phyloP scores from a whole-genome alignment of 176 grass and related monocot species.

The Stipa capillata region DNA sequence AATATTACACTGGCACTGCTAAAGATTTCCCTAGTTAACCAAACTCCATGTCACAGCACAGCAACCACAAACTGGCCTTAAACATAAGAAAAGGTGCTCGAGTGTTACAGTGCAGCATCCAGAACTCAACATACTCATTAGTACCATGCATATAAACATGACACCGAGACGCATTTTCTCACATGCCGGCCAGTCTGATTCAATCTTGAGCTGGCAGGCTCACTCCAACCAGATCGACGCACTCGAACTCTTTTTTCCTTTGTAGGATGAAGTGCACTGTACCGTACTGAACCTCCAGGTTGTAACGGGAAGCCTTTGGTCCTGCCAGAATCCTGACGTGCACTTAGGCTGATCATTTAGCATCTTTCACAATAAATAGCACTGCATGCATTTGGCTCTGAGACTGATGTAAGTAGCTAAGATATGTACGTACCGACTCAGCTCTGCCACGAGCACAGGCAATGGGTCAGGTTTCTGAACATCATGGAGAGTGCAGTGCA shows the following conservation, averaged over 20 bases:
- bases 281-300: background rate
- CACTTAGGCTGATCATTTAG: background rate
- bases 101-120: background rate
- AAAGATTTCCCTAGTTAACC: too few relatives aligned
- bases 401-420: background rate
- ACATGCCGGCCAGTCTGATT: background rate
- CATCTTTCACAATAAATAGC: background rate
- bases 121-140: background rate
- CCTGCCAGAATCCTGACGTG: background rate
- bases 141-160: background rate
- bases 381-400: slow-evolving; percentile 3
- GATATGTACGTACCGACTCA: background rate
- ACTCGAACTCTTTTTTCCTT: too few relatives aligned
- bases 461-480: background rate
- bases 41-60: too few relatives aligned
- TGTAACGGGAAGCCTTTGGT: background rate
- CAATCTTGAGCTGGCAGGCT: background rate
- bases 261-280: too few relatives aligned
- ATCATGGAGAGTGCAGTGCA: background rate
- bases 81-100: background rate
- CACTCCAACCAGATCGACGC: background rate
- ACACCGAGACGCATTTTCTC: background rate
- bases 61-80: background rate
- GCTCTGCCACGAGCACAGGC: background rate
- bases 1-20: too few relatives aligned